Conservation (phyloP, 148 eudicot species). For the Simmondsia chinensis region DNA sequence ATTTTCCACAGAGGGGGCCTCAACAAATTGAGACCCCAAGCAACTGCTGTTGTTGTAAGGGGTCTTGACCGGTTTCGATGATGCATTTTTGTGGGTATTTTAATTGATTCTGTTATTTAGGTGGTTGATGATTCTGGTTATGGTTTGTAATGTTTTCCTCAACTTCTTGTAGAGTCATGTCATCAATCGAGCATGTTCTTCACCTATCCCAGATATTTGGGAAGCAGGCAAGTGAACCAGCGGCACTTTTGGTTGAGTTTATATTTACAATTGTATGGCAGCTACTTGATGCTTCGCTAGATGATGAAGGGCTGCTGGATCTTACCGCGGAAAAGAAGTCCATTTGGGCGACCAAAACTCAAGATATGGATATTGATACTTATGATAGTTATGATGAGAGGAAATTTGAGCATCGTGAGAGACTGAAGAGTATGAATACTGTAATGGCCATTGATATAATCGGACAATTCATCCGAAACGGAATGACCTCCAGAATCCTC, state of each 20-base stretch:
- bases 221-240: conserved; percentile 42
- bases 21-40: too few relatives aligned
- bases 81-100: not conserved
- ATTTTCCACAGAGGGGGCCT: too few relatives aligned
- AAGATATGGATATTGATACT: conserved; percentile 55
- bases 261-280: conserved; percentile 69
- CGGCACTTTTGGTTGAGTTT: conserved; percentile 44
- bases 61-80: too few relatives aligned
- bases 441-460: conserved; percentile 61
- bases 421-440: conserved; percentile 44
- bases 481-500: conserved; percentile 69
- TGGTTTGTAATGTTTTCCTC: not conserved
- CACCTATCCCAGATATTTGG: conserved; percentile 58
- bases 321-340: conserved; percentile 54
- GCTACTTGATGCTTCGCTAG: conserved; percentile 80
- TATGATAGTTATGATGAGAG: conserved; percentile 32
- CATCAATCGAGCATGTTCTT: conserved; percentile 46
- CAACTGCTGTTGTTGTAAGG: too few relatives aligned
- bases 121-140: not conserved
- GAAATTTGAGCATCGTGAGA: conserved; percentile 41
- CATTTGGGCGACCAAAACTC: conserved; percentile 37
- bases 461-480: conserved; percentile 51
- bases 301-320: conserved; percentile 82
- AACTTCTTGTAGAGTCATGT: conserved; percentile 57
- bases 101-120: not conserved